Percentiles rank a stretch among this genome's conserved stretches.
phyloP scores from a whole-genome alignment of 495 filamentous ascomycete species.

The Penicillium soppii region DNA sequence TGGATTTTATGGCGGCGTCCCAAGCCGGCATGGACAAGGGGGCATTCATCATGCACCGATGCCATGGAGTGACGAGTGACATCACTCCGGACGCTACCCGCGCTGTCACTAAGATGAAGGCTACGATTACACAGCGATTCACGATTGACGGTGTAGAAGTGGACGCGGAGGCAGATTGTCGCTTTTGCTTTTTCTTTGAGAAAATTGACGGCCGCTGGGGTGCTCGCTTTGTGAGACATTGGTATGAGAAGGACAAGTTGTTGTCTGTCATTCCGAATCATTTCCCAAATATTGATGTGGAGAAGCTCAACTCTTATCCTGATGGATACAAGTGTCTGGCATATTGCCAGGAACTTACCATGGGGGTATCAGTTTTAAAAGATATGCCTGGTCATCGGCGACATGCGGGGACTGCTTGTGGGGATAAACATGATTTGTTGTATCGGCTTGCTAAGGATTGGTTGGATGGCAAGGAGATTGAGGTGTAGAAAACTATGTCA shows the following conservation, averaged over 20 bases:
- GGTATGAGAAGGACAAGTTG: slow-evolving; percentile 70
- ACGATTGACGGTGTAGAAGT: slow-evolving; percentile 45
- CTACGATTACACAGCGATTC: slow-evolving; percentile 68
- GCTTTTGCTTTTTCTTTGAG: slow-evolving; percentile 63
- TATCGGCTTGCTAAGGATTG: slow-evolving; percentile 47
- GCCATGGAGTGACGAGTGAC: slow-evolving; percentile 59
- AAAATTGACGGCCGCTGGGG: slow-evolving; percentile 50
- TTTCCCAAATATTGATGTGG: slow-evolving; percentile 46
- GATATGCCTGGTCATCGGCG: slow-evolving; percentile 50
- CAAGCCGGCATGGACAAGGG: slow-evolving; percentile 59
- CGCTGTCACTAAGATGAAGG: slow-evolving; percentile 72
- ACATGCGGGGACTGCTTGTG: slow-evolving; percentile 36
- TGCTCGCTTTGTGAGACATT: slow-evolving; percentile 60
- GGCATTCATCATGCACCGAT: slow-evolving; percentile 68
- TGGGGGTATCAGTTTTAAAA: slow-evolving; percentile 39
- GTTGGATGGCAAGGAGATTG: slow-evolving; percentile 44
- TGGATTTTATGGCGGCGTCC: slow-evolving; percentile 59
- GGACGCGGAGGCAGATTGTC: slow-evolving; percentile 62
- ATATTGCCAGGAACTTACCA: slow-evolving; percentile 48
- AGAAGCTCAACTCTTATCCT: slow-evolving; percentile 49
- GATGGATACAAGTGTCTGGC: slow-evolving; percentile 58
- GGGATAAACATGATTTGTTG: slow-evolving; percentile 47
- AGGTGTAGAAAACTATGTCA: slow-evolving; percentile 30
- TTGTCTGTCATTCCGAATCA: slow-evolving; percentile 54
- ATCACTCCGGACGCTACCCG: slow-evolving; percentile 43